These are phyloP conservation scores for Trametes pubescens DNA, from an alignment of 1,284 basidiomycete species.

Conservation along the genomic window DNA sequence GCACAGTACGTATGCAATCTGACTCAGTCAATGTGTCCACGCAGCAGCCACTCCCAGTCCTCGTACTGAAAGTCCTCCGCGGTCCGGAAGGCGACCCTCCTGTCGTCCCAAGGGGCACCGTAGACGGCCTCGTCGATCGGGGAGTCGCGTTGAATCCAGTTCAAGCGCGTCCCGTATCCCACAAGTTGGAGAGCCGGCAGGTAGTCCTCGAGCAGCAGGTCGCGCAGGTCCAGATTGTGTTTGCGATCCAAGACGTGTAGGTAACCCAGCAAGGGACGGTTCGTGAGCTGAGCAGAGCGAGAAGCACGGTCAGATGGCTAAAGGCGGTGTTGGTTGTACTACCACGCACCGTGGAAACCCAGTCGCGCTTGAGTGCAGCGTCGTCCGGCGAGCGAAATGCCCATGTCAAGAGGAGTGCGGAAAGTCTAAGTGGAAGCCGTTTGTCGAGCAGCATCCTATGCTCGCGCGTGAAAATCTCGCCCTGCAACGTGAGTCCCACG, in stretches of 20 bases:
- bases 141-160: slow-evolving; percentile 3
- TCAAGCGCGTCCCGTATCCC: slow-evolving; percentile 18
- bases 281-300: slow-evolving; percentile 4
- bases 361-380: background rate
- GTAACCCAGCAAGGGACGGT: slow-evolving; percentile 3
- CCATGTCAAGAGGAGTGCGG: slow-evolving; percentile 12
- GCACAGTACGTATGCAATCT: background rate
- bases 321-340: background rate
- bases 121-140: slow-evolving; percentile 4
- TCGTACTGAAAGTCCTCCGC: slow-evolving; percentile 19
- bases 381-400: background rate
- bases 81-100: slow-evolving; percentile 8
- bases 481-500: slow-evolving; percentile 3
- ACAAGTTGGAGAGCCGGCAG: slow-evolving; percentile 15
- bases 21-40: slow-evolving; percentile 1
- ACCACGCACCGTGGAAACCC: background rate
- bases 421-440: slow-evolving; percentile 1
- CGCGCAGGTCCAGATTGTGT: slow-evolving; percentile 8
- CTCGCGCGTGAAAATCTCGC: background rate
- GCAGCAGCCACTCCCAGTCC: slow-evolving; percentile 25
- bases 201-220: slow-evolving; percentile 15
- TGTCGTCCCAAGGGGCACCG: background rate
- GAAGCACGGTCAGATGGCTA: background rate
- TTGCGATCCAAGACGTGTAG: slow-evolving; percentile 11
- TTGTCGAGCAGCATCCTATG: background rate